Evolutionary conservation across 1,139 yeast genomes (phyloP), one percentile per base, ranked within the genome.

Genomic region (Arxiozyma slooffiae): DNA sequence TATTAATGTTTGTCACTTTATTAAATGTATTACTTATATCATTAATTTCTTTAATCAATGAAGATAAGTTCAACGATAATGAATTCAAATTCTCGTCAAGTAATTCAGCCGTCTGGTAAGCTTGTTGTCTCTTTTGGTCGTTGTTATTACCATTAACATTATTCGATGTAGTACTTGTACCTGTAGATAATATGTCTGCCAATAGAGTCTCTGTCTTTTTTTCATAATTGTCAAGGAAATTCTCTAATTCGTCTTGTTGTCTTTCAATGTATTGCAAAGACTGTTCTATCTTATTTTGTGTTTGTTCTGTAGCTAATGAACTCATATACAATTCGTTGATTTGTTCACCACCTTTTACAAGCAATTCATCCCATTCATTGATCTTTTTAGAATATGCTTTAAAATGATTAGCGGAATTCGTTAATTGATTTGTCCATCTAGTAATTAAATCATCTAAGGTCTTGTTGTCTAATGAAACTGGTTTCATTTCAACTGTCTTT

Each of bases 221-320:
- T 67, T 92, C 98, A 63, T 90, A 90, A 56, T 82, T 84, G 58
- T 85, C 88, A 55, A 92, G 77, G 58, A 92, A 75, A 26, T 79
- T 75, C 55, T 90, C 97, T 50, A 92, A 73, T 62, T 92, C 98
- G 56, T 85, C 88, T 64, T 94, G 98, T 64, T 94, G 98, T 59
- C 85, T 81, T 62, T 86, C 95, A 47, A 92, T 86, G 64, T 89
- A 90, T 49, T 82, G 74, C 50, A 94, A 72, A 48, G 89, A 84
- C 66, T 89, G 97, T 60, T 94, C 97, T 48, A 92, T 83, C 59
- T 84, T 86, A 44, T 76, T 75, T 63, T 92, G 97, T 50, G 85
- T 79, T 59, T 85, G 86, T 62, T 90, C 97, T 2, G 96, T 95
- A 53, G 80, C 80, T 38, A 84, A 70, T 1, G 94, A 84, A 56